Base-by-base conservation (phyloP, 2,329 filamentous ascomycete genomes). In the Alternaria longipes region DNA sequence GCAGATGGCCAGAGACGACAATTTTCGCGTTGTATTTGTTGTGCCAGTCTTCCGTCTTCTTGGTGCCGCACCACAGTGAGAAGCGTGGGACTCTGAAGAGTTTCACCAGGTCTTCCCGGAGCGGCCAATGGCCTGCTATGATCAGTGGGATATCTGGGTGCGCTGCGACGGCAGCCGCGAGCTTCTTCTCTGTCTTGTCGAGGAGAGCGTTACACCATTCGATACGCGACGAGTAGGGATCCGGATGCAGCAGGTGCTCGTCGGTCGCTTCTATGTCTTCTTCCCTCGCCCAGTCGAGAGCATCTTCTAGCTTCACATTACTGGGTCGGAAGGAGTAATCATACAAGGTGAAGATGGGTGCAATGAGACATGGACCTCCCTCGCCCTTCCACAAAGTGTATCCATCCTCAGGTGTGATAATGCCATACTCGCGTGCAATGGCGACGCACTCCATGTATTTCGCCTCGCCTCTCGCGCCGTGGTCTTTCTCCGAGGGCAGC, bases 261-360 rank as follows among this genome's bases (percentile, higher is more conserved):
- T 84, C 82, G 0, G 81, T 83, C 4, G 81, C 81, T 62, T 79
- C 76, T 40, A 83, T 81, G 44, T 79, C 77, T 56, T 81, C 72
- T 54, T 83, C 82, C 58, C 76, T 68, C 2, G 81, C 81, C 82
- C 82, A 84, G 2, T 75, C 78, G 8, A 83, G 62, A 3, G 84
- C 85, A 20, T 79, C 74, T 58, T 84, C 84, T 38, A 83, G 74
- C 26, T 78, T 74, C 8, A 87, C 80, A 46, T 84, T 67, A 2
- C 73, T 77, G 0, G 86, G 86, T 0, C 85, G 79, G 72, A 87
- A 88, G 62, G 80, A 84, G 74, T 88, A 88, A 74, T 88, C 86
- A 78, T 87, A 88, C 14, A 88, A 77, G 1, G 85, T 87, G 78
- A 87, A 88, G 51, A 86, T 81, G 32, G 84, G 86, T 32, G 83